A percentile compares a stretch with the other conserved stretches of the same genome.
Conservation (phyloP, 148 eudicot genomes). For the Vaccinium macrocarpon region DNA sequence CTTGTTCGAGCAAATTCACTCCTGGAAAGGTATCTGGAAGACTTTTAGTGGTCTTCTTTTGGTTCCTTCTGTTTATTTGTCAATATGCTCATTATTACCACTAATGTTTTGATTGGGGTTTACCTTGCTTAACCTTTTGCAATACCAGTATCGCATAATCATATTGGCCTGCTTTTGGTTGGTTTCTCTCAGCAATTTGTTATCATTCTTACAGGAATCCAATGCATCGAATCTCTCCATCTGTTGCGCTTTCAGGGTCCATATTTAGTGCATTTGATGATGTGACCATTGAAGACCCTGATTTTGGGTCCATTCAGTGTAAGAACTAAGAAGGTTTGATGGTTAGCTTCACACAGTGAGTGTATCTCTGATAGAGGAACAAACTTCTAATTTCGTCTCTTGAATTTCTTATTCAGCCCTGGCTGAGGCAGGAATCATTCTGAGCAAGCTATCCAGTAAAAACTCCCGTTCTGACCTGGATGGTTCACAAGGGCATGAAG, state of each 20-base stretch:
- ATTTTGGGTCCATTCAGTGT: conserved; percentile 82
- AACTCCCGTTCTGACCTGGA: conserved; percentile 16
- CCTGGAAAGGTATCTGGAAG: conserved; percentile 69
- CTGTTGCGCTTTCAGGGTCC: conserved; percentile 69
- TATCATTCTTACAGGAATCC: conserved; percentile 51
- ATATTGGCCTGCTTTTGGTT: conserved; percentile 3
- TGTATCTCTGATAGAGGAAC: conserved; percentile 7
- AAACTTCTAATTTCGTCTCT: conserved; percentile 11
- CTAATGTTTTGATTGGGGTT: background rate
- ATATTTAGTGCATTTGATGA: conserved; percentile 67
- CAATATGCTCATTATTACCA: background rate
- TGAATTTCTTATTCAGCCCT: conserved; percentile 48
- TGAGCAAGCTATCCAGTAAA: conserved; percentile 58
- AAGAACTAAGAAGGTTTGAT: conserved; percentile 49
- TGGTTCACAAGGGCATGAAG: conserved; percentile 26
- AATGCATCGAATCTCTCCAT: conserved; percentile 52
- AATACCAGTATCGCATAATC: background rate
- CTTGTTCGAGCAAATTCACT: conserved; percentile 59
- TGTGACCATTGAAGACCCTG: conserved; percentile 57
- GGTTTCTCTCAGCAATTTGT: background rate
- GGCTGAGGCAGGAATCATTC: conserved; percentile 81
- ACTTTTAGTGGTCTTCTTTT: background rate
- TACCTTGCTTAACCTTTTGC: background rate
- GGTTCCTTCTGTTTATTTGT: background rate
- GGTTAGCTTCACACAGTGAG: background rate